Evolutionary conservation across 371 early-diverging fungal species (phyloP), one percentile per base, ranked within the genome.

Genomic region (Encephalitozoon cuniculi): DNA sequence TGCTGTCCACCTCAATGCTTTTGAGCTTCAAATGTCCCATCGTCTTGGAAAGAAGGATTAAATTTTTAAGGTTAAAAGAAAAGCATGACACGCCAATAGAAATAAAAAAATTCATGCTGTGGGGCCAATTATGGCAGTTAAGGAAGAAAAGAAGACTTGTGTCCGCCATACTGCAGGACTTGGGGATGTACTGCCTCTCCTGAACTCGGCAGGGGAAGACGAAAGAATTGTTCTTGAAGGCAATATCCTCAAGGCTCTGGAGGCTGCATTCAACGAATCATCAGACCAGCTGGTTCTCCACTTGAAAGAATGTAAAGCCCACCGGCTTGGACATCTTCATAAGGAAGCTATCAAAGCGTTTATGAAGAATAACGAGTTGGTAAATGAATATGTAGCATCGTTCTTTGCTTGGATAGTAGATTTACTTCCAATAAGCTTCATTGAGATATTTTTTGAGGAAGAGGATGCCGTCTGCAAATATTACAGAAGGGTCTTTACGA

Each of bases 11-110:
- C 21, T 68, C 46, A 12, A 79, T 55, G 28, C 71, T 63, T 49
- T 66, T 68, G 11, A 79, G 39, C 30, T 66, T 66, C 21, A 78
- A 51, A 30, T 39, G 34, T 25, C 64, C 51, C 65, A 73, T 64
- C 11, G 28, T 11, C 12, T 15, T 21, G 12, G n/a, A 18, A 9
- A 63, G 63, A 46, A 63, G 46, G 52, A 32, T 25, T n/a, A 52
- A 70, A 41, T 70, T 70, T 32, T 54, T 52, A 70, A 34, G 26
- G 1, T 70, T 55, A 32, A 68, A 37, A n/a, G 11, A 6, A 41
- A 66, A 66, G n/a, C 11, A 41, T 15, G 15, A 15, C 11, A n/a
- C 30, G 15, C 1, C 9, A 26, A 41, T 26, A 66, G n/a, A 15
- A 4, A 59, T 40, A 39, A 32, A 28, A 39, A 66, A 66, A 21